Conservation (phyloP, 2,329 filamentous ascomycete species). For the Claviceps sp. region DNA sequence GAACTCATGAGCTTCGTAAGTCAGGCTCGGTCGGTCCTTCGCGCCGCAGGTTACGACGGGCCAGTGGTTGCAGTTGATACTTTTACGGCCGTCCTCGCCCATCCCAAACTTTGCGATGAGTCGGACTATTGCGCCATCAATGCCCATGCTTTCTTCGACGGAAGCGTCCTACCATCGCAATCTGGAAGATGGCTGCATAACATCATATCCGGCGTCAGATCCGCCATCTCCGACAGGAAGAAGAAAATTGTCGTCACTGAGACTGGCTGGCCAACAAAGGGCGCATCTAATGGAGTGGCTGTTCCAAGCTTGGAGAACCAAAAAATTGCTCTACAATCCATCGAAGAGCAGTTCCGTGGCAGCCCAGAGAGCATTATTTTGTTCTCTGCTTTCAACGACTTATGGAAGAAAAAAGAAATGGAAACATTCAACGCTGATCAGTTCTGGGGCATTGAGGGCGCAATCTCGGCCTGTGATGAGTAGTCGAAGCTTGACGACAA, state of each 20-base stretch:
- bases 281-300: conserved; percentile 51
- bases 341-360: conserved; percentile 44
- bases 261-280: conserved; percentile 69
- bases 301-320: conserved; percentile 58
- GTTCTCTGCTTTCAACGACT: conserved; percentile 68
- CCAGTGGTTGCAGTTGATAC: conserved; percentile 73
- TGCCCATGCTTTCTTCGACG: conserved; percentile 73
- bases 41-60: conserved; percentile 51
- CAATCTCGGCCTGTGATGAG: conserved; percentile 11
- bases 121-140: conserved; percentile 75
- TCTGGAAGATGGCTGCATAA: conserved; percentile 55
- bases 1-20: conserved; percentile 46
- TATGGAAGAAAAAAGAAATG: conserved; percentile 57
- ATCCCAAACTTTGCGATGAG: conserved; percentile 55
- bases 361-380: conserved; percentile 45
- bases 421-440: conserved; percentile 58
- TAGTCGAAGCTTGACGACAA: neutral
- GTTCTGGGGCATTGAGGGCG: conserved; percentile 56
- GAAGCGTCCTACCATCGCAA: conserved; percentile 39
- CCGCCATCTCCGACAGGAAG: conserved; percentile 42
- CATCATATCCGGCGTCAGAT: conserved; percentile 34
- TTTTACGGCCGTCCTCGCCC: conserved; percentile 49
- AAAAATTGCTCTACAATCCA: conserved; percentile 46
- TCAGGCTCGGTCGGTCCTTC: conserved; percentile 43
- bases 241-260: conserved; percentile 66